These are phyloP conservation scores for Phanerochaete carnosa DNA, from an alignment of 768 basidiomycete species.

Conservation along the genomic window DNA sequence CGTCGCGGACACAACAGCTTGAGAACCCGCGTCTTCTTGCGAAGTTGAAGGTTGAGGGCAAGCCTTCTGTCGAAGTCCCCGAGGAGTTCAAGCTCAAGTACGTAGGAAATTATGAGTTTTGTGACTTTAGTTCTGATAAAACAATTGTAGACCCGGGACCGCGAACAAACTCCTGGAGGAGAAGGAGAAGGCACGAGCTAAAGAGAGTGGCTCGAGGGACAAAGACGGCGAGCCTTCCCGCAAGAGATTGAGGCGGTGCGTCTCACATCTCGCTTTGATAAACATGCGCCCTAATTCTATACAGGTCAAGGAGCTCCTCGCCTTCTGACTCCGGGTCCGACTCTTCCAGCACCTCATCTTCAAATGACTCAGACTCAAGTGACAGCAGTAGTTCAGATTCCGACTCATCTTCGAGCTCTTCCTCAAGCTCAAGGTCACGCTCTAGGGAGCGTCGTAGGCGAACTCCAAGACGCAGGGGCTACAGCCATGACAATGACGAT, in stretches of 20 bases:
- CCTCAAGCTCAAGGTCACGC: conserved; percentile 35
- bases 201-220: conserved; percentile 18
- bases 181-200: conserved; percentile 73
- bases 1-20: conserved; percentile 82
- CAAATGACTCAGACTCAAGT: conserved; percentile 27
- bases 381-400: too few species aligned
- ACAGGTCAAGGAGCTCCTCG: conserved; percentile 10
- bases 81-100: conserved; percentile 88
- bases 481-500: conserved; percentile 17
- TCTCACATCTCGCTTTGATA: background rate
- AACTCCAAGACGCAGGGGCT: conserved; percentile 12
- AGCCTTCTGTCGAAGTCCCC: conserved; percentile 80
- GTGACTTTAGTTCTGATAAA: too few species aligned
- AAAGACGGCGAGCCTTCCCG: conserved; percentile 20
- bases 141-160: conserved; percentile 41
- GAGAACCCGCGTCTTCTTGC: conserved; percentile 70
- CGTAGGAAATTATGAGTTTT: conserved; percentile 22
- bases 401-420: conserved; percentile 41
- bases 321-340: conserved; percentile 17
- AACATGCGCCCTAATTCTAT: background rate
- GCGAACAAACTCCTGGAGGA: conserved; percentile 82
- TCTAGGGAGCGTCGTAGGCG: conserved; percentile 30
- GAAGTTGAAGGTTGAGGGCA: conserved; percentile 66
- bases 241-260: conserved; percentile 32
- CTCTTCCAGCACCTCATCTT: conserved; percentile 13